phyloP scores from a whole-genome alignment of 1,284 basidiomycete genomes.

The Somion occarium region DNA sequence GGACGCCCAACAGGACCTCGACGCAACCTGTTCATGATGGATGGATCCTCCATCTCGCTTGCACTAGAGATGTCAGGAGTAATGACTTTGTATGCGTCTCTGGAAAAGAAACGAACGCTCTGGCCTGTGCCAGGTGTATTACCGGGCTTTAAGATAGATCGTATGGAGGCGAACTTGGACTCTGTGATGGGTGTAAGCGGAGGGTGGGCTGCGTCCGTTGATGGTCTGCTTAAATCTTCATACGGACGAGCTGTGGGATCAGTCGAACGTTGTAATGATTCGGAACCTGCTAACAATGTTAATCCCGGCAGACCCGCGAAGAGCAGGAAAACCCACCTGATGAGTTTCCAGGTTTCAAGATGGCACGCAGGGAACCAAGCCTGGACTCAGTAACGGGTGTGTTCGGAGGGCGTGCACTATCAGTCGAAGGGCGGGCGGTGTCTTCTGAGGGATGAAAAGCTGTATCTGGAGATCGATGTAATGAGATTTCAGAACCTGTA shows the following conservation, averaged over 20 bases:
- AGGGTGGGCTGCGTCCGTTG: conserved; percentile 14
- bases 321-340: conserved; percentile 2
- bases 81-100: conserved; percentile 57
- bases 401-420: conserved; percentile 19
- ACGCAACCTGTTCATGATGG: conserved; percentile 34
- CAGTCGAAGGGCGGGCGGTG: conserved; percentile 15
- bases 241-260: conserved; percentile 15
- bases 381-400: conserved; percentile 29
- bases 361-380: conserved; percentile 56
- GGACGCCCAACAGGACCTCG: conserved; percentile 21
- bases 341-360: conserved; percentile 44
- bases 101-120: conserved; percentile 71
- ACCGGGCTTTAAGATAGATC: conserved; percentile 65
- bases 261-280: neutral
- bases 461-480: conserved; percentile 34
- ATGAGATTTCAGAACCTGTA: conserved; percentile 43
- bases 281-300: neutral
- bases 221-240: conserved; percentile 20
- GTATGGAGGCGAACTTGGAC: conserved; percentile 41
- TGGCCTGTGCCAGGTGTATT: conserved; percentile 71
- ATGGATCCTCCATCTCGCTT: conserved; percentile 30
- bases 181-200: conserved; percentile 29
- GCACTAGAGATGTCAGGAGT: conserved; percentile 55
- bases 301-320: neutral
- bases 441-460: conserved; percentile 21